Conservation (phyloP, 202 grass and related monocot species). For the Schoenoplectus tabernaemontani region DNA sequence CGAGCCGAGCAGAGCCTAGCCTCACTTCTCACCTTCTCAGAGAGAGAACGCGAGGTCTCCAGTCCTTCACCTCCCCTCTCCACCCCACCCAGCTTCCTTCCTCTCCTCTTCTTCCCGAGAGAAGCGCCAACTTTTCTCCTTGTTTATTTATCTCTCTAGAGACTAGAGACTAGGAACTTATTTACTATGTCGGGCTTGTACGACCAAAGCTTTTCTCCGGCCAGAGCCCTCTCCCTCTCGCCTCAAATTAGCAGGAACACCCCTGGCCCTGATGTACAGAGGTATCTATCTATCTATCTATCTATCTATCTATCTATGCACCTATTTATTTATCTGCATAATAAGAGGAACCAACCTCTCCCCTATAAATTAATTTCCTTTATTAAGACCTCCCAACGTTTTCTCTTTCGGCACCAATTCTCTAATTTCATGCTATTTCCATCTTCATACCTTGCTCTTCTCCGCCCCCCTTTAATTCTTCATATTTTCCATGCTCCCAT, state of each 20-base stretch:
- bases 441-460: constrained; percentile 10
- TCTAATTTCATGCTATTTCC: not conserved
- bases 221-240: constrained; percentile 13
- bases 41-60: not conserved
- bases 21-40: not conserved
- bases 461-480: not conserved
- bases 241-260: constrained; percentile 26
- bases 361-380: not conserved
- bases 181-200: constrained; percentile 28
- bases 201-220: constrained; percentile 23
- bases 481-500: not conserved
- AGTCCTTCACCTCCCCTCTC: not conserved
- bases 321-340: too few species aligned
- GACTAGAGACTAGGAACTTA: not conserved
- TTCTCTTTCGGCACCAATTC: not conserved
- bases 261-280: constrained; percentile 27
- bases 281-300: constrained; percentile 17
- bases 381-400: too few species aligned
- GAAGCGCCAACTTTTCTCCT: not conserved
- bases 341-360: not conserved
- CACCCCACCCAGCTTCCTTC: not conserved
- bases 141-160: not conserved
- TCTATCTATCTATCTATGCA: too few species aligned
- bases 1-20: not conserved
- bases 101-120: not conserved